Evolutionary conservation across 441 rosid genomes (phyloP).

Genomic region (Erodium chrysanthum): DNA sequence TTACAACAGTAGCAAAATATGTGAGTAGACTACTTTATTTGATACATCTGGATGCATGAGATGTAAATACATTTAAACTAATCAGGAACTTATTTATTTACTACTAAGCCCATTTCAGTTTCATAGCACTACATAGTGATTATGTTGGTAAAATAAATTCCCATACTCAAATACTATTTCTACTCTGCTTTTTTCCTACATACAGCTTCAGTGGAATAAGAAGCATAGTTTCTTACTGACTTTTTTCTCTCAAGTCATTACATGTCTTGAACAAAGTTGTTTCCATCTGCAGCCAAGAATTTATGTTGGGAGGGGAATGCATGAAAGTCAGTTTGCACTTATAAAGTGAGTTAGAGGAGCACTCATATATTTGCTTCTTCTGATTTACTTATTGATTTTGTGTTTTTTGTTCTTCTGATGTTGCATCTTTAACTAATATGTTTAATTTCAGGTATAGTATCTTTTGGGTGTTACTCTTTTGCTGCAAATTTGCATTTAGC

Average conservation of each 20-base stretch:
- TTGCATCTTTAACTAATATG: neutral
- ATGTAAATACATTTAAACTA: neutral
- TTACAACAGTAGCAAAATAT: neutral
- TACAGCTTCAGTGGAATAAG: constrained; percentile 2
- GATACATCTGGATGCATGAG: constrained; percentile 3
- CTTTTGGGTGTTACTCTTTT: constrained; percentile 74
- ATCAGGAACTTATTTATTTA: neutral
- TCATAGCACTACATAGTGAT: neutral
- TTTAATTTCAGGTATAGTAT: constrained; percentile 65
- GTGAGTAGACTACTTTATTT: neutral
- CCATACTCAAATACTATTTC: no score
- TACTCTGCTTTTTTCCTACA: constrained; percentile 1
- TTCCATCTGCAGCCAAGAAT: constrained; percentile 72
- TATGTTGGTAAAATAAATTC: neutral
- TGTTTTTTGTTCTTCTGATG: neutral
- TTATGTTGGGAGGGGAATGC: constrained; percentile 97
- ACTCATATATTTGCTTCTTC: no score
- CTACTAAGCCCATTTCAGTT: constrained; percentile 2
- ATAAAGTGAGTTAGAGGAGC: constrained; percentile 75
- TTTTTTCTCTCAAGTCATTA: constrained; percentile 9
- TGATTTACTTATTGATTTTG: constrained; percentile 7
- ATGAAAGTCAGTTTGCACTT: constrained; percentile 92
- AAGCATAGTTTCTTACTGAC: no score
- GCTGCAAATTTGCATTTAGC: constrained; percentile 65
- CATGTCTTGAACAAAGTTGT: constrained; percentile 22